A percentile compares a stretch with the other conserved stretches of the same genome.
These are phyloP conservation scores for Nitzschia palea DNA, from an alignment of 108 stramenopile species.

Conservation along the genomic window DNA sequence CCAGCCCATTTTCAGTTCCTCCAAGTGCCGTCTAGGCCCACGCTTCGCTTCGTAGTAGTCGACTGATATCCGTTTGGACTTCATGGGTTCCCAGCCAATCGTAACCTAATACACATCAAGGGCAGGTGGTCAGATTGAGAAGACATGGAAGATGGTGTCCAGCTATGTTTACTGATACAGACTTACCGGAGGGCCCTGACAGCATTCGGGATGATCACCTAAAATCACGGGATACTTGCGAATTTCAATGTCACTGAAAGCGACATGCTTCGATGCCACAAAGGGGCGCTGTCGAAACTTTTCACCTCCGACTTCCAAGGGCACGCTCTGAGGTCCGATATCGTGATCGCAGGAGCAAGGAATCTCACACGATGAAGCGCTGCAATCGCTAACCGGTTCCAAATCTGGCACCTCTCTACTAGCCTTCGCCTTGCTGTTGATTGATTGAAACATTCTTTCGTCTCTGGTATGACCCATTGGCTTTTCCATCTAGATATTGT, in stretches of 20 bases:
- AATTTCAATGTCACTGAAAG: slow-evolving; percentile 13
- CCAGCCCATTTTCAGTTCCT: slow-evolving; percentile 9
- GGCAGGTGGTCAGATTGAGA: no score
- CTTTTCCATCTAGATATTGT: no score
- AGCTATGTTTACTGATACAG: no score
- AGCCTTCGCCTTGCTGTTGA: no score
- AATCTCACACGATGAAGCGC: neutral
- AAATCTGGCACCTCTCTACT: neutral
- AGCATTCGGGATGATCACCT: slow-evolving; percentile 21
- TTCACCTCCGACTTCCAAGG: neutral
- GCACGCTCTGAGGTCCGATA: neutral
- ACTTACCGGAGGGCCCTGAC: slow-evolving; percentile 27
- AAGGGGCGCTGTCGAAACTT: neutral
- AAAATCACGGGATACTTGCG: slow-evolving; percentile 11
- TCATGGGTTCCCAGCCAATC: slow-evolving; percentile 11
- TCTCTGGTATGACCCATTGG: no score
- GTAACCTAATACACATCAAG: neutral
- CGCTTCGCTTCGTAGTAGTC: slow-evolving; percentile 3
- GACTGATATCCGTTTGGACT: neutral
- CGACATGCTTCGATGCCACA: neutral
- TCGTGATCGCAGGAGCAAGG: neutral
- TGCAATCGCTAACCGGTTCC: slow-evolving; percentile 4
- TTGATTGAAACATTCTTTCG: no score
- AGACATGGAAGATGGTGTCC: no score
- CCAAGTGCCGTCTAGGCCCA: neutral